Base-by-base conservation (phyloP, 257 asterid genomes). In the Fraxinus quadrangulata region DNA sequence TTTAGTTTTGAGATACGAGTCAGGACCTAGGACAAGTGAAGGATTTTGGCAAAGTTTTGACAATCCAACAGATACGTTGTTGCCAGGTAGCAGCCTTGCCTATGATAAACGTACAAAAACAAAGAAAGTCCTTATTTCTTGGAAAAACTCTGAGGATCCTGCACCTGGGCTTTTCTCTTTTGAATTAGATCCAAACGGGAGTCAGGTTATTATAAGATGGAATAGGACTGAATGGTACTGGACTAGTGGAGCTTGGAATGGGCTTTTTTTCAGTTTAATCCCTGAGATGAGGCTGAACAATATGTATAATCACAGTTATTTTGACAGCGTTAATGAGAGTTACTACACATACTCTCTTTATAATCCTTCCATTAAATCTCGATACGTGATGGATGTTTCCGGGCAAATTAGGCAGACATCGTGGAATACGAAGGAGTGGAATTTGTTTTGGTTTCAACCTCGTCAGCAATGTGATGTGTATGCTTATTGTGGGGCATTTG, bases 1-100 rank as follows among this genome's bases (percentile, higher is more conserved):
- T 77, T 77, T 77, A 49, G 72, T 78, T n/a, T 75, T 78, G 71
- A 78, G 73, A 40, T 75, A 70, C 17, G 19, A 12, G 6, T 56
- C 49, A 0, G 36, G 69, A 16, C 1, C 79, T 23, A 54, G 31
- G 56, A n/a, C 75, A 24, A 73, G 73, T 23, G 11, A 51, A 6
- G 68, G 56, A 71, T 11, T 82, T 30, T 82, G 78, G 83, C 85
- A 75, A 59, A 82, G 85, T 79, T 82, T 82, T 49, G 85, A 82
- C 19, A 0, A 82, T 54, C 85, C 80, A 12, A 75, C 83, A 7
- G n/a, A 82, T 24, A 26, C 78, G 31, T 71, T 54, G 61, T 45
- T 81, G 71, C 84, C 84, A 21, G 84, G 84, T 28, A 74, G 28
- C 7, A 81, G 72, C 23, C 26, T 81, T 71, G 28, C 78, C 8